Evolutionary conservation across 805 yeast species (phyloP).

Genomic region (Candida endomychidarum): DNA sequence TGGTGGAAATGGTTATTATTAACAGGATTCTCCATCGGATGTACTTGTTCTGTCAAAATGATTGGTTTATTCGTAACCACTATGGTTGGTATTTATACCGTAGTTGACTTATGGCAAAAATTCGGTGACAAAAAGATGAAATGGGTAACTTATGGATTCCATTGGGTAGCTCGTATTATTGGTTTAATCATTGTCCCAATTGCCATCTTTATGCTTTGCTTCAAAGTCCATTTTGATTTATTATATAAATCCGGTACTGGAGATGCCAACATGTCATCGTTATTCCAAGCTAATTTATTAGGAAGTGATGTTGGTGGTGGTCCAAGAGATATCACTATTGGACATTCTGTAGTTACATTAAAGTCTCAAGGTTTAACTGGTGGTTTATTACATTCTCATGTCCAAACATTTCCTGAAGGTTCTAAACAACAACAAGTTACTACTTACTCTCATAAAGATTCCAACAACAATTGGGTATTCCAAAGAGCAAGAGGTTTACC

Average conservation of each 20-base stretch:
- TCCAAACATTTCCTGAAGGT: slow-evolving; percentile 47
- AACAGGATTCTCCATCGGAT: slow-evolving; percentile 86
- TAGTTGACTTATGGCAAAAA: slow-evolving; percentile 82
- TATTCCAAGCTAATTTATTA: slow-evolving; percentile 74
- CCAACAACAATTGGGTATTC: slow-evolving; percentile 48
- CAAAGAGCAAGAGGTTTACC: slow-evolving; percentile 45
- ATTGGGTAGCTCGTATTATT: slow-evolving; percentile 66
- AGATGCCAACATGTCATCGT: slow-evolving; percentile 73
- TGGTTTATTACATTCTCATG: slow-evolving; percentile 47
- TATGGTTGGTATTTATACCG: slow-evolving; percentile 85
- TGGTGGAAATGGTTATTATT: slow-evolving; percentile 95
- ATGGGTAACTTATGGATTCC: slow-evolving; percentile 50
- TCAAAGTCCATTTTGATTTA: slow-evolving; percentile 74
- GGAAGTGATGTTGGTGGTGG: slow-evolving; percentile 65
- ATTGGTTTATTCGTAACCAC: slow-evolving; percentile 91
- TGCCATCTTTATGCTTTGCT: slow-evolving; percentile 59
- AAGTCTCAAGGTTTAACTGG: slow-evolving; percentile 45
- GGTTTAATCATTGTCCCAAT: slow-evolving; percentile 67
- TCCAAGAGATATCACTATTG: slow-evolving; percentile 66
- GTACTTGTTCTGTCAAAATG: slow-evolving; percentile 92
- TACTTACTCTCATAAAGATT: slow-evolving; percentile 46
- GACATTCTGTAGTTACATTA: slow-evolving; percentile 43
- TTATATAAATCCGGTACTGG: slow-evolving; percentile 80
- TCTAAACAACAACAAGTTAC: slow-evolving; percentile 50
- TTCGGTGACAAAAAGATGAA: slow-evolving; percentile 66